Conservation (phyloP, 495 filamentous ascomycete genomes). For the Corynascus novoguineensis region DNA sequence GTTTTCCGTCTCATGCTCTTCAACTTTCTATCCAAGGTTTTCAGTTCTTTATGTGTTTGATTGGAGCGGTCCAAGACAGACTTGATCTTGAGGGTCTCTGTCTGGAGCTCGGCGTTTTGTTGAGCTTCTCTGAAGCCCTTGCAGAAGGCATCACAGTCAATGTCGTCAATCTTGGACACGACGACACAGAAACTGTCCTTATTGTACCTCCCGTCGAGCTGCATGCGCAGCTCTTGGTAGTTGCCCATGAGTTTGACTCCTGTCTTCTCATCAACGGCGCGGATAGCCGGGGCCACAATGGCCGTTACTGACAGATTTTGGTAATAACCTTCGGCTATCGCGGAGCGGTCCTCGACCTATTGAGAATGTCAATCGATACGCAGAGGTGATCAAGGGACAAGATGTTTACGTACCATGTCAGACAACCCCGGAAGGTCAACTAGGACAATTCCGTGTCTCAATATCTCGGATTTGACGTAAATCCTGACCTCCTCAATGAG, state of each 20-base stretch:
- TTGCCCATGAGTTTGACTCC: conserved; percentile 16
- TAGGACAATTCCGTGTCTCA: conserved; percentile 20
- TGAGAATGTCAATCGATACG: not conserved
- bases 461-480: conserved; percentile 20
- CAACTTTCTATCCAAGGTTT: not conserved
- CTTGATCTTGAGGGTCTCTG: not conserved
- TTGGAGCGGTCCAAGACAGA: not conserved
- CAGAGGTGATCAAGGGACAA: not conserved
- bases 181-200: conserved; percentile 20
- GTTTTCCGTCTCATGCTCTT: not conserved
- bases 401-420: conserved; percentile 11
- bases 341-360: not conserved
- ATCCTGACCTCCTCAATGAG: conserved; percentile 25
- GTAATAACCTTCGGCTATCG: not conserved
- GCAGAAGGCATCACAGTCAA: conserved; percentile 16
- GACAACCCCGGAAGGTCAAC: conserved; percentile 27
- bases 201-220: conserved; percentile 19
- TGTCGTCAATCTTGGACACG: conserved; percentile 23
- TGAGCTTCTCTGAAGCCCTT: not conserved
- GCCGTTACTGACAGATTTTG: not conserved
- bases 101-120: not conserved
- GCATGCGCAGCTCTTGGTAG: conserved; percentile 20
- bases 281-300: conserved; percentile 18
- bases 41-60: not conserved
- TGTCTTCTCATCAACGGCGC: conserved; percentile 23